These are phyloP conservation scores for Myriosclerotinia duriaeana DNA, from an alignment of 2,329 filamentous ascomycete genomes.

Conservation along the genomic window DNA sequence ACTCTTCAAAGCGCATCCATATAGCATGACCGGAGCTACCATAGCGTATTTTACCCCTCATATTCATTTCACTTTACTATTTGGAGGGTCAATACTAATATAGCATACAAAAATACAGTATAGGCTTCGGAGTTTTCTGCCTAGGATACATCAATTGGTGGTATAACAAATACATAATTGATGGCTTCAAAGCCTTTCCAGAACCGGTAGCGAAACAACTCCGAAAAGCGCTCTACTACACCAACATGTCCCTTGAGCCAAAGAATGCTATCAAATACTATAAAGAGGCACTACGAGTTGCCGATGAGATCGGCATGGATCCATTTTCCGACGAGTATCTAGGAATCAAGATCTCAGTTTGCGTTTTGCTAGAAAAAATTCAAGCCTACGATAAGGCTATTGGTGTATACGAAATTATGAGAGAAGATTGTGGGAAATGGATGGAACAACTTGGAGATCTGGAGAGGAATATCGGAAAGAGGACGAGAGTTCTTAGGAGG, in stretches of 20 bases:
- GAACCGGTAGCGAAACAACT: conserved; percentile 73
- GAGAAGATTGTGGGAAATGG: conserved; percentile 66
- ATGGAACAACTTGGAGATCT: conserved; percentile 56
- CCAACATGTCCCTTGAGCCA: conserved; percentile 72
- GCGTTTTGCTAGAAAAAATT: conserved; percentile 76
- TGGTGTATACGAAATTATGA: conserved; percentile 74
- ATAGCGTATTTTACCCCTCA: conserved; percentile 30
- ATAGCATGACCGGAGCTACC: conserved; percentile 36
- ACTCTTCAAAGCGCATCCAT: conserved; percentile 37
- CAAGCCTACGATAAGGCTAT: conserved; percentile 68
- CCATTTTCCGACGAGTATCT: conserved; percentile 89
- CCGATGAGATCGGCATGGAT: conserved; percentile 73
- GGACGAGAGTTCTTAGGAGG: conserved; percentile 70
- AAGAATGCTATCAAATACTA: conserved; percentile 81
- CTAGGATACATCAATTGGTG: conserved; percentile 38
- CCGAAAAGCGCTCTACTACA: conserved; percentile 83
- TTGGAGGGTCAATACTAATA: conserved; percentile 15
- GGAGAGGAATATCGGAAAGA: conserved; percentile 44
- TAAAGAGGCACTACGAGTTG: conserved; percentile 71
- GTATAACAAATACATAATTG: conserved; percentile 40
- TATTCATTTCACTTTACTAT: neutral
- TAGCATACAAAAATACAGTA: conserved; percentile 29
- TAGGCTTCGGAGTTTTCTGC: conserved; percentile 32
- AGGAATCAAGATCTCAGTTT: conserved; percentile 81
- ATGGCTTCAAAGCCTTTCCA: conserved; percentile 58